phyloP scores from a whole-genome alignment of 139 green algal species.

The Asterochloris erici region DNA sequence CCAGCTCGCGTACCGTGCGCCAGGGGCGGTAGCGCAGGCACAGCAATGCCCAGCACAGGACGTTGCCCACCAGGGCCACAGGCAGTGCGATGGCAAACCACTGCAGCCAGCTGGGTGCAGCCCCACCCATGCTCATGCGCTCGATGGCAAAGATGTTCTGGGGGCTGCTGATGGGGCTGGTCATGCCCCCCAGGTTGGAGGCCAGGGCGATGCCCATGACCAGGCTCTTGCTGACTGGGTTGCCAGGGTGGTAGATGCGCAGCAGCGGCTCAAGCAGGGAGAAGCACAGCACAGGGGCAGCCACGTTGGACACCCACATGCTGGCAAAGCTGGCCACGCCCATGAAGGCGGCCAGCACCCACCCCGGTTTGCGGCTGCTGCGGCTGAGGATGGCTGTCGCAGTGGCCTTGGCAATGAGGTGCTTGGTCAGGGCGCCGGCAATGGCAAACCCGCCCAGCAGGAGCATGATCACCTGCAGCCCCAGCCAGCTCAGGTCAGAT shows the following conservation, averaged over 20 bases:
- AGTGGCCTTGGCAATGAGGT: constrained; percentile 66
- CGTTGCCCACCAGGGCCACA: constrained; percentile 39
- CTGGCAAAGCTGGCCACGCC: constrained; percentile 56
- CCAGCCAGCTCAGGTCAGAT: neutral
- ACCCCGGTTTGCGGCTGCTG: constrained; percentile 41
- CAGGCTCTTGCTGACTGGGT: constrained; percentile 5
- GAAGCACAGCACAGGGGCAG: constrained; percentile 72
- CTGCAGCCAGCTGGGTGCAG: constrained; percentile 57
- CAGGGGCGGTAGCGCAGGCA: constrained; percentile 9
- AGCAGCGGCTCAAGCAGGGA: constrained; percentile 59
- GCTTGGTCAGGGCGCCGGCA: constrained; percentile 66
- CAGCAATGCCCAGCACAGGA: constrained; percentile 53
- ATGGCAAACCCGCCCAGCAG: constrained; percentile 75
- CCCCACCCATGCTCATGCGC: constrained; percentile 53
- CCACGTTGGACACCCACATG: constrained; percentile 80
- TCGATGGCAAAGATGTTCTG: constrained; percentile 83
- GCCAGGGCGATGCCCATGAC: constrained; percentile 71
- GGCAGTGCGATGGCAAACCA: constrained; percentile 75
- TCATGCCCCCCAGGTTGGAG: constrained; percentile 73
- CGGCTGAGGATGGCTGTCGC: constrained; percentile 45
- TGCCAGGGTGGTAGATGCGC: constrained; percentile 45
- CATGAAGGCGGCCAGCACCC: constrained; percentile 69
- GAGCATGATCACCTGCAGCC: constrained; percentile 66
- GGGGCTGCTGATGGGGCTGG: constrained; percentile 56
- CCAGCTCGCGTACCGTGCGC: constrained; percentile 6